Conservation (phyloP, 2,329 filamentous ascomycete genomes). For the Fusarium continuum region DNA sequence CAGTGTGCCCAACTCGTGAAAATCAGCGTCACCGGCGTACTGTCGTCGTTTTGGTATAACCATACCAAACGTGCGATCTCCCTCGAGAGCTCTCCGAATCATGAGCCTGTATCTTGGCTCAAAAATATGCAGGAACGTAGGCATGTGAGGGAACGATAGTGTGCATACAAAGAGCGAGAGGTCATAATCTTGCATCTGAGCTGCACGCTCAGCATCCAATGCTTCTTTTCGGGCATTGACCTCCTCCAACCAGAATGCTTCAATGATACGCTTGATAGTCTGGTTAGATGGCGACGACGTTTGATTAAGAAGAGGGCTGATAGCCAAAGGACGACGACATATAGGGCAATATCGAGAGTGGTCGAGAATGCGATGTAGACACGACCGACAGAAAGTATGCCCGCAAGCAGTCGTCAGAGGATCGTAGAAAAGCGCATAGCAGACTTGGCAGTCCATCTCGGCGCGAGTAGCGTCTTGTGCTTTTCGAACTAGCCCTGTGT, state of each 20-base stretch:
- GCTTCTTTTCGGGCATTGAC: constrained; percentile 66
- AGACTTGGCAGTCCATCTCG: constrained; percentile 89
- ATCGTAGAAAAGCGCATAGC: constrained; percentile 82
- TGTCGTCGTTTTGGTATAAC: constrained; percentile 71
- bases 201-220: constrained; percentile 65
- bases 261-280: constrained; percentile 69
- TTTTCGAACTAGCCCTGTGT: constrained; percentile 54
- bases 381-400: constrained; percentile 87
- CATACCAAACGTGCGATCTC: constrained; percentile 84
- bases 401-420: constrained; percentile 87
- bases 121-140: constrained; percentile 89
- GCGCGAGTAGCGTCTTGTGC: constrained; percentile 69
- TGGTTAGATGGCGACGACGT: constrained; percentile 65
- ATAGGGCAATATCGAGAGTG: constrained; percentile 82
- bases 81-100: constrained; percentile 80
- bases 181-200: constrained; percentile 64
- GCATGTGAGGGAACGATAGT: constrained; percentile 82
- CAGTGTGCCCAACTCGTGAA: constrained; percentile 80
- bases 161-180: constrained; percentile 84
- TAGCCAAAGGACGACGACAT: constrained; percentile 73
- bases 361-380: constrained; percentile 78
- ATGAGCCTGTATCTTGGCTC: constrained; percentile 92
- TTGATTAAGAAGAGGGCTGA: constrained; percentile 56
- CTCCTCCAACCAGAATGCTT: constrained; percentile 74
- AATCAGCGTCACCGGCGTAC: constrained; percentile 53